Evolutionary conservation across 2,329 filamentous ascomycete genomes (phyloP).

Genomic region (Xenosphaeropsis pyriputrescens): DNA sequence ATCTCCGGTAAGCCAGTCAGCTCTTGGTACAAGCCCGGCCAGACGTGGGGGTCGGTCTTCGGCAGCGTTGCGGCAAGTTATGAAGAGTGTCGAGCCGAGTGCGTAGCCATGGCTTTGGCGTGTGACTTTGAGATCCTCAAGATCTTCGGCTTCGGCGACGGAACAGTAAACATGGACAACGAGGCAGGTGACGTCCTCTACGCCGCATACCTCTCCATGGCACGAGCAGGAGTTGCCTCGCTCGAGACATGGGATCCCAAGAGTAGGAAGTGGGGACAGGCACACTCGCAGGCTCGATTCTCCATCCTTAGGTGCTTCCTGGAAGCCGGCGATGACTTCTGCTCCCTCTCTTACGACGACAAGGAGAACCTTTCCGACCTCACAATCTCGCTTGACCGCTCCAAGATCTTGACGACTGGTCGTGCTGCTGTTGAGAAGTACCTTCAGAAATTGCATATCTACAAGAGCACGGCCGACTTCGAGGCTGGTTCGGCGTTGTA

Average conservation of each 20-base stretch:
- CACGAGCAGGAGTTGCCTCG: slow-evolving; percentile 74
- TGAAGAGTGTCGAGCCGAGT: slow-evolving; percentile 89
- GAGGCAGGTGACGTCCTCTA: slow-evolving; percentile 81
- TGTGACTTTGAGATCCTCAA: slow-evolving; percentile 81
- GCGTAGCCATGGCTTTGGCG: slow-evolving; percentile 80
- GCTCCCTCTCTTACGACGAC: slow-evolving; percentile 43
- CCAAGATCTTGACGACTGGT: slow-evolving; percentile 73
- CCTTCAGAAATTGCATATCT: slow-evolving; percentile 82
- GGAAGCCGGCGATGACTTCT: slow-evolving; percentile 74
- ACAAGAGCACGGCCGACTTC: slow-evolving; percentile 80
- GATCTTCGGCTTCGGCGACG: slow-evolving; percentile 85
- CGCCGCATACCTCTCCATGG: slow-evolving; percentile 83
- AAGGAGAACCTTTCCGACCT: slow-evolving; percentile 48
- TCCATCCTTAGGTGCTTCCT: slow-evolving; percentile 79
- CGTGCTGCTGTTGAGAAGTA: slow-evolving; percentile 72
- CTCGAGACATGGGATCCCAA: slow-evolving; percentile 94
- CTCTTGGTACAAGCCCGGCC: slow-evolving; percentile 86
- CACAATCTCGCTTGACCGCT: slow-evolving; percentile 68
- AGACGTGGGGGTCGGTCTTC: slow-evolving; percentile 91
- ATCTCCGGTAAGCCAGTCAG: slow-evolving; percentile 63
- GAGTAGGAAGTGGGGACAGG: slow-evolving; percentile 80
- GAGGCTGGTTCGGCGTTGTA: slow-evolving; percentile 68
- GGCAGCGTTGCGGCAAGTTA: slow-evolving; percentile 77
- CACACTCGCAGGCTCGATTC: slow-evolving; percentile 84
- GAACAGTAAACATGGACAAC: slow-evolving; percentile 53